Evolutionary conservation across 495 filamentous ascomycete species (phyloP), one percentile per base, ranked within the genome.

Genomic region (Coniosporium apollinis): DNA sequence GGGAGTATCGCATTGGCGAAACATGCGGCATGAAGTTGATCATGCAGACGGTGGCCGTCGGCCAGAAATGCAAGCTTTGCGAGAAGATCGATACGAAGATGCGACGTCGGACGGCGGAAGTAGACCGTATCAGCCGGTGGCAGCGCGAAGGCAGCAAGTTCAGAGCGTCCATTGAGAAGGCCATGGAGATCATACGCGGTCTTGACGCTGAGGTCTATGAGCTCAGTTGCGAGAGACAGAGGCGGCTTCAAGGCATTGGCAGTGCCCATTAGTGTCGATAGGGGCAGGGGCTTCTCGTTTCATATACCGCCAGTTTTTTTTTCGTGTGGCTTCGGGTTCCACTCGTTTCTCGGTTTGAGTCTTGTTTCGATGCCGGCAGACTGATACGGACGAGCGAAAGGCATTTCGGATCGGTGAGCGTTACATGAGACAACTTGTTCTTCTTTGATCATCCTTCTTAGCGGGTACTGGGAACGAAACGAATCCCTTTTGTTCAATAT

Each of bases 21-120:
- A 96, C 89, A 28, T 97, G 89, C 61, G 89, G 89, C 48, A 84
- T 94, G 66, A 89, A 79, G 64, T 74, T 94, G 51, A 76, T 94
- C 53, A 72, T 72, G 62, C 55, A 75, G 60, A 72, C 81, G 54
- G 50, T 68, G 44, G 56, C 68, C 50, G 48, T 70, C 45, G 44
- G 42, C 45, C 61, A 63, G 33, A 70, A 73, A 46, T 94, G 86
- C 63, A 77, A 76, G 46, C 66, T 82, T 43, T 97, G 89, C 69
- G 79, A 87, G 46, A 85, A 89, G 60, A 79, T 92, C 50, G 74
- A 82, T 45, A 87, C 83, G 55, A 94, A 93, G 58, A 56, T 66
- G 50, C 72, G 84, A 33, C 77, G 84, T 43, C 69, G 76, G 47
- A 62, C 55, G 49, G 75, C 79, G 58, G 81, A 93, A 65, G 47